Base-by-base conservation (phyloP, 768 basidiomycete genomes). In the Boletus coccyginus region DNA sequence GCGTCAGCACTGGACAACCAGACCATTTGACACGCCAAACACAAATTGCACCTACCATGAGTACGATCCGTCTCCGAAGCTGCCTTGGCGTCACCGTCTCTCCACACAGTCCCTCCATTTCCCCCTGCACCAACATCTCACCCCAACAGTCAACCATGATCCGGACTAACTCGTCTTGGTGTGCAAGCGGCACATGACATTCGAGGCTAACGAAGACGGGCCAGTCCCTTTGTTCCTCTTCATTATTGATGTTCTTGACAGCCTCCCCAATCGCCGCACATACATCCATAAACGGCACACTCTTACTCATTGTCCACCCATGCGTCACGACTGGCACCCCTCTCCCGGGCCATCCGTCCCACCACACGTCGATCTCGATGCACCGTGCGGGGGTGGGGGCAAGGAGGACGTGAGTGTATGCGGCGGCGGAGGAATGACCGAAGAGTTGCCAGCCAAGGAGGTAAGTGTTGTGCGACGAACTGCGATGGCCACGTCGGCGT, bases 331-430 rank as follows among this genome's bases (percentile, higher is more conserved):
- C 69, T 13, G 79, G 75, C 0, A 53, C 7, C 7, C 83, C 82
- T 40, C 17, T n/a, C n/a, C 77, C 74, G 8, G 74, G 70, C 0
- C 80, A 79, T 21, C 38, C 53, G 41, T 53, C 46, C 7, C 81
- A 76, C 85, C 86, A 88, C 9, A 85, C 84, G 59, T 88, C 85
- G 48, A 87, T 83, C 63, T 88, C 85, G 73, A 86, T 80, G 60
- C 84, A 85, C 19, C 83, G 77, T 10, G 78, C 81, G 5, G 53
- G 46, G 3, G 46, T 38, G 46, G 75, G 73, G 7, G 78, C 75
- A 33, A 69, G 71, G 17, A 86, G 69, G 31, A 86, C 82, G 57
- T 83, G 77, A 3, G 73, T 78, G 61, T 88, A 88, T 0, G 76
- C 78, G 5, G 73, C 75, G 6, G 81, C 75, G 6, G 83, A 83